phyloP scores from a whole-genome alignment of 139 green algal species.

The Haematococcus lacustris region DNA sequence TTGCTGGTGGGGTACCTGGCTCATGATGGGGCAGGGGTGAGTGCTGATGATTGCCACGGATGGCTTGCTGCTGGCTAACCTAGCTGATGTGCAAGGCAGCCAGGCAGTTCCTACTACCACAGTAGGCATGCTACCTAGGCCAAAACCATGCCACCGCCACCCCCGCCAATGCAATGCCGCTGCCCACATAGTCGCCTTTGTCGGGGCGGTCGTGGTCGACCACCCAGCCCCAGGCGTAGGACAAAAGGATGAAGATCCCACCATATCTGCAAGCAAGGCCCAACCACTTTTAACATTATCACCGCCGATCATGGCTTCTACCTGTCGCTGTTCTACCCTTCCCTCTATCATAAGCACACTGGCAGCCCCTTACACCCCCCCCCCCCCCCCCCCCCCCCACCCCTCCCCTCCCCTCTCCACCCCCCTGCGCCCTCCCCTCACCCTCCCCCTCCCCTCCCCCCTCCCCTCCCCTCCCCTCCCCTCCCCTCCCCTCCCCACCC shows the following conservation, averaged over 20 bases:
- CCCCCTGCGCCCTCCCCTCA: too few species aligned
- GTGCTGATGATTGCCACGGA: too few species aligned
- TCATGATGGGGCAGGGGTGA: too few species aligned
- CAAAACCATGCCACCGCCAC: conserved; percentile 70
- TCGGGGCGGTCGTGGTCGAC: conserved; percentile 66
- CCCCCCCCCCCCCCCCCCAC: too few species aligned
- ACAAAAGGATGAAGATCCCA: conserved; percentile 83
- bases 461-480: neutral
- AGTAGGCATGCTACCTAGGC: too few species aligned
- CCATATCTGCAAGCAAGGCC: conserved; percentile 44
- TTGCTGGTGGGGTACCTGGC: too few species aligned
- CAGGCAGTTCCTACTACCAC: too few species aligned
- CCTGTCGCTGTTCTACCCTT: neutral
- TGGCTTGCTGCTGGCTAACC: too few species aligned
- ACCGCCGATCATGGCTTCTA: neutral
- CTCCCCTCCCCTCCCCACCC: too few species aligned
- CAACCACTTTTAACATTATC: neutral
- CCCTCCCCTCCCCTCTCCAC: too few species aligned
- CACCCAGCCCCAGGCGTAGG: conserved; percentile 74
- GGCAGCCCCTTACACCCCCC: neutral
- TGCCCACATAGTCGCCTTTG: conserved; percentile 67
- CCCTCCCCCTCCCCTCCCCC: neutral
- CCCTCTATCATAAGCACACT: neutral
- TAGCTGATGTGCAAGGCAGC: too few species aligned
- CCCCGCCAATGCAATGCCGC: conserved; percentile 59